phyloP scores from a whole-genome alignment of 108 stramenopile genomes.

The Skeletonema tropicum region DNA sequence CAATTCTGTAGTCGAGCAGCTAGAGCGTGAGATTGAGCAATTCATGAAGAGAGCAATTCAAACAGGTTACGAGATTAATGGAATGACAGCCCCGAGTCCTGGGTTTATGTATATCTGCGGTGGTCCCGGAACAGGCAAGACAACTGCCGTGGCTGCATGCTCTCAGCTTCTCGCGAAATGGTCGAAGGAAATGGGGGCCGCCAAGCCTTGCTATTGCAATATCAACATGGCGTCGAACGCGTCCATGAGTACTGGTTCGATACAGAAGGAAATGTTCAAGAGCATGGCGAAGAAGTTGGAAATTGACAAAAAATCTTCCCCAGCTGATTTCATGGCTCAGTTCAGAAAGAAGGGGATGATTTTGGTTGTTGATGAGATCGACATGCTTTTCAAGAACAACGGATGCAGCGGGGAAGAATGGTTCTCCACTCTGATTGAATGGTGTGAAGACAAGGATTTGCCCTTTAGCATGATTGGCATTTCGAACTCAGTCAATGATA shows the following conservation, averaged over 20 bases:
- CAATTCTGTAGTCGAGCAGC: conserved; percentile 8
- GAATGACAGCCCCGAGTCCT: conserved; percentile 18
- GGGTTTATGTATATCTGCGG: conserved; percentile 74
- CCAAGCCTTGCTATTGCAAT: conserved; percentile 27
- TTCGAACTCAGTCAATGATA: conserved; percentile 73
- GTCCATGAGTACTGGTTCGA: neutral
- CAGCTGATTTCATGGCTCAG: conserved; percentile 15
- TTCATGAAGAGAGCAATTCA: conserved; percentile 36
- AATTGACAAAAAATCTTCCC: conserved; percentile 20
- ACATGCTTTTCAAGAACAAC: conserved; percentile 54
- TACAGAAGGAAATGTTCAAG: conserved; percentile 34
- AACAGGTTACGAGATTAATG: conserved; percentile 10
- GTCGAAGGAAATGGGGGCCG: conserved; percentile 18
- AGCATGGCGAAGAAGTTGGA: conserved; percentile 18
- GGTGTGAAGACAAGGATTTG: conserved; percentile 39
- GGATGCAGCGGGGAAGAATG: conserved; percentile 41
- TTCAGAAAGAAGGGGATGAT: conserved; percentile 41
- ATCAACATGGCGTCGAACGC: conserved; percentile 32
- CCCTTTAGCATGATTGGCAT: conserved; percentile 77
- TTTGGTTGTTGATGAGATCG: conserved; percentile 80
- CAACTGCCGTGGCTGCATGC: conserved; percentile 40
- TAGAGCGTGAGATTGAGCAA: conserved; percentile 22
- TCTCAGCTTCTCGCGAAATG: conserved; percentile 21
- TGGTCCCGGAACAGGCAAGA: conserved; percentile 76
- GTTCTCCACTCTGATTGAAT: conserved; percentile 48